phyloP scores from a whole-genome alignment of 805 yeast species.

The Metschnikowia amazonensis region DNA sequence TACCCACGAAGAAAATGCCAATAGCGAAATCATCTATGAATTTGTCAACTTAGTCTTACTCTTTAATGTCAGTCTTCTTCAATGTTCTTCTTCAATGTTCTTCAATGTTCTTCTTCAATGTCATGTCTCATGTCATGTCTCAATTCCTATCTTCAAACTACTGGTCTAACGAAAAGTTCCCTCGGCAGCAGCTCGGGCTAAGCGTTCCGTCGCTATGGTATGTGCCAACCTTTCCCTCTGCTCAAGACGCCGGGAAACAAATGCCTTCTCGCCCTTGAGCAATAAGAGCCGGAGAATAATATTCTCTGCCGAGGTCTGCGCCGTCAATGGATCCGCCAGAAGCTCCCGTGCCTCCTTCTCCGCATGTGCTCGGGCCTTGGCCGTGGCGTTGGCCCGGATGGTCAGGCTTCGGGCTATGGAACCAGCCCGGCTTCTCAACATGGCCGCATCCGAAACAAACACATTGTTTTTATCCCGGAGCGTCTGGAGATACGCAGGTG shows the following conservation, averaged over 20 bases:
- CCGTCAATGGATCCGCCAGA: constrained; percentile 33
- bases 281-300: constrained; percentile 68
- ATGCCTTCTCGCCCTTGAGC: constrained; percentile 57
- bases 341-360: constrained; percentile 20
- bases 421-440: constrained; percentile 33
- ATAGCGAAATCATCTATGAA: no score
- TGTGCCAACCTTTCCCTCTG: constrained; percentile 59
- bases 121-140: no score
- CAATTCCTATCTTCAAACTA: no score
- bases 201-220: constrained; percentile 50
- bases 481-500: constrained; percentile 50
- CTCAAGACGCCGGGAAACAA: constrained; percentile 55
- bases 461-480: constrained; percentile 48
- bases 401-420: constrained; percentile 63
- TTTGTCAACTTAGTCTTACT: no score
- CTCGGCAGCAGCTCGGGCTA: constrained; percentile 46
- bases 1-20: no score
- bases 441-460: constrained; percentile 12
- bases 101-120: no score
- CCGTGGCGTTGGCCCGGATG: constrained; percentile 67
- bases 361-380: constrained; percentile 45
- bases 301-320: constrained; percentile 53
- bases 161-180: constrained; percentile 19
- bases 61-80: no score
- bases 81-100: no score